Evolutionary conservation across 2,329 filamentous ascomycete species (phyloP), one percentile per base, ranked within the genome.

Genomic region (Teratosphaeria nubilosa): DNA sequence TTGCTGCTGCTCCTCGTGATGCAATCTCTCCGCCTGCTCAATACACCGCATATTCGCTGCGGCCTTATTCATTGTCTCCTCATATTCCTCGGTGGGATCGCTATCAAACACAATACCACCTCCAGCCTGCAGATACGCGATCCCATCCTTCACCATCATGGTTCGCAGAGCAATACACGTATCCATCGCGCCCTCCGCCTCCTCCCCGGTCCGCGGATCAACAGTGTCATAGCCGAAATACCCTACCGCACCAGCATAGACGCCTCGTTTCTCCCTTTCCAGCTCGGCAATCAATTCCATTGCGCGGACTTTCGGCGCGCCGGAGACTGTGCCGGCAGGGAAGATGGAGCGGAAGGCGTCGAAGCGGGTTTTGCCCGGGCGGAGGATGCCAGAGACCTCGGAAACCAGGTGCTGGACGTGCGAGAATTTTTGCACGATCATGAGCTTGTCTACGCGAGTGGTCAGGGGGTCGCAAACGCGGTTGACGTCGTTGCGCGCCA

Each of bases 241-340:
- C 1, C 94, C 94, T 0, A 96, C 92, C 0, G 94, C 94, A 30
- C 94, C 94, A 9, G 94, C 94, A 70, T 99, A 99, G 45, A 97
- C 85, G 48, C 94, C 92, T 57, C 94, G 82, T 80, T 96, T 96
- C 80, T 99, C 94, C 63, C 82, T 79, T 76, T 99, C 94, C 53
- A 97, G 77, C 76, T 97, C 92, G 53, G 89, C 91, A 68, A 99
- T 99, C 61, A 99, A 79, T 76, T 96, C 89, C 94, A 99, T 99
- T 2, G 94, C 94, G 62, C 86, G 85, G 57, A 99, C 91, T 77
- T 99, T 99, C 59, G 94, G 94, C 3, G 94, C 92, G 4, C 94
- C 94, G 20, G 88, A 94, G 31, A 97, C 92, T 0, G 94, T 99
- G 58, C 94, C 94, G 4, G 94, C 94, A 0, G 94, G 94, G 78